Base-by-base conservation (phyloP, 306 rosid species). In the Begonia fuchsioides region DNA sequence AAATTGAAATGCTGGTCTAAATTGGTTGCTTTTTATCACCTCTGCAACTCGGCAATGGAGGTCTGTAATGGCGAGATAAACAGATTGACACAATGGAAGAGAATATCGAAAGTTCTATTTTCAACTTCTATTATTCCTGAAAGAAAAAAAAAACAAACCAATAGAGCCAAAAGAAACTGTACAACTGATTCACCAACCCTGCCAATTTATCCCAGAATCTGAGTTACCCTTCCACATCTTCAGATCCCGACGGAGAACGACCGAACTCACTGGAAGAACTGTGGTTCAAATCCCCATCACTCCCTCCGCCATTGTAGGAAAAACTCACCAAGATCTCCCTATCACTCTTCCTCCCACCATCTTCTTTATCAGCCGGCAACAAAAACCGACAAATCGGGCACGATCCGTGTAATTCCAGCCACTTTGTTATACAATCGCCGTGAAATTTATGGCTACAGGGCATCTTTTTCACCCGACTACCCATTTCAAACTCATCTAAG, bases 371-470 rank as follows among this genome's bases (percentile, higher is more conserved):
- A 40, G 57, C 55, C 18, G 94, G 95, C 92, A 90, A 75, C 60
- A 47, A 68, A 44, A 54, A 76, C 68, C 98, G 63, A 48, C 95
- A 84, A 38, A 90, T 78, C 44, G 94, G 98, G 58, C 94, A 85
- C 13, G 82, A 63, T 35, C 94, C 98, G 55, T 77, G 97, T 18
- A 69, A 56, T 54, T 72, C 71, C 26, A 84, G 15, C 97, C 97
- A 90, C 77, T 71, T 79, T 65, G 74, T 87, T 19, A 90, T 68
- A 13, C 98, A 84, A 51, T 43, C 26, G 0, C 40, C 54, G 13
- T 84, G 95, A 61, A 90, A 90, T 44, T 63, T 71, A 53, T 90
- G 97, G 65, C 56, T 67, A 53, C 93, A 84, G 9, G 95, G 87
- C 95, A 90, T 81, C 32, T 74, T 76, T 14, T 67, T 90, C 0